These are phyloP conservation scores for Diaporthe humulicola DNA, from an alignment of 2,329 filamentous ascomycete genomes.

Conservation along the genomic window DNA sequence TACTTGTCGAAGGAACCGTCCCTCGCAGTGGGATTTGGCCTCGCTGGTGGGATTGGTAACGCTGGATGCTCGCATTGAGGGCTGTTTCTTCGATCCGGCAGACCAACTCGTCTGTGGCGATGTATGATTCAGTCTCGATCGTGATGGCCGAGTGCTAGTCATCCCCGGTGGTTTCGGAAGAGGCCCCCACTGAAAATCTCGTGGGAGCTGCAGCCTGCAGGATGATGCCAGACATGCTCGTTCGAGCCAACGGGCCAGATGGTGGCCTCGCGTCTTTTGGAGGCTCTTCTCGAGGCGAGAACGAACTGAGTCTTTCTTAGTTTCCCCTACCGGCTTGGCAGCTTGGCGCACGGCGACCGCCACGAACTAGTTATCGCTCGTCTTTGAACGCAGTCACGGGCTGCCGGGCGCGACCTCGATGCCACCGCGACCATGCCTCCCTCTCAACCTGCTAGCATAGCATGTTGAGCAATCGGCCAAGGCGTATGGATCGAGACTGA, in stretches of 20 bases:
- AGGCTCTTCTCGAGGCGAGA: conserved; percentile 19
- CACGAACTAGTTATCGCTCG: neutral
- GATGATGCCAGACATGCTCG: neutral
- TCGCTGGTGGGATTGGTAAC: too few species aligned
- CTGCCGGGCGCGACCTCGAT: neutral
- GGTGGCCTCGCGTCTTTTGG: conserved; percentile 21
- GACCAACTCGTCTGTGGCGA: neutral
- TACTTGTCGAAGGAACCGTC: neutral
- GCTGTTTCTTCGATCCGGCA: neutral
- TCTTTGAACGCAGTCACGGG: neutral
- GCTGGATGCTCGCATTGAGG: neutral
- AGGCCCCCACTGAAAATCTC: conserved; percentile 26
- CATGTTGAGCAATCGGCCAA: neutral
- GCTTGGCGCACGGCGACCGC: neutral
- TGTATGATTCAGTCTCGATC: conserved; percentile 14
- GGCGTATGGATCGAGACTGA: neutral
- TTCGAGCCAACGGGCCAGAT: conserved; percentile 7
- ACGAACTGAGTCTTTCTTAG: neutral
- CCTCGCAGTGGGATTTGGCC: neutral
- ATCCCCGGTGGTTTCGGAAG: conserved; percentile 13
- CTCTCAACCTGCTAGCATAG: neutral
- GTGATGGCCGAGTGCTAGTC: neutral
- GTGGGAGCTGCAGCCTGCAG: conserved; percentile 21
- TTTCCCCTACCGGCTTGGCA: neutral
- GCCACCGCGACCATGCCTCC: neutral